These are phyloP conservation scores for Coprinopsis sp. DNA, from an alignment of 768 basidiomycete genomes.

Conservation along the genomic window DNA sequence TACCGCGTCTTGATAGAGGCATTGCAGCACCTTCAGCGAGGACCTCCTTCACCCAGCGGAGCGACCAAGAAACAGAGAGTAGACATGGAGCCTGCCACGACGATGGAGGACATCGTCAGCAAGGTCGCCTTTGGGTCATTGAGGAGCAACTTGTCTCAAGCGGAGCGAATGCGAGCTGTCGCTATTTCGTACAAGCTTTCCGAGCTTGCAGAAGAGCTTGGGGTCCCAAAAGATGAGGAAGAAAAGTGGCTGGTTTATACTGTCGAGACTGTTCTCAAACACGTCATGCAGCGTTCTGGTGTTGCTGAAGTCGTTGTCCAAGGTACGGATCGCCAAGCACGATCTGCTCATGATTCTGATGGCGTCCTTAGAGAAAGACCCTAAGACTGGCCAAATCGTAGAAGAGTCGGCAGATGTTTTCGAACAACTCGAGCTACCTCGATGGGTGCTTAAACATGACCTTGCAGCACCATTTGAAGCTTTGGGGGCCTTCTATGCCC, in stretches of 20 bases:
- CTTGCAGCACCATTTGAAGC: constrained; percentile 67
- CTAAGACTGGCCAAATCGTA: no score
- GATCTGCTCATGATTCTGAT: not conserved
- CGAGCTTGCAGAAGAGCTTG: constrained; percentile 32
- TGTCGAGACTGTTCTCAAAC: constrained; percentile 39
- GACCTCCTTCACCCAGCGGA: no score
- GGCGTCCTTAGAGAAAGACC: no score
- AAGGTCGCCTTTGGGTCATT: no score
- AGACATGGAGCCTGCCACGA: no score
- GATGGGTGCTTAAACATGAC: constrained; percentile 56
- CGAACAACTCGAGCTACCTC: constrained; percentile 51
- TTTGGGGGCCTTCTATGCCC: constrained; percentile 57
- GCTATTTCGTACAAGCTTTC: constrained; percentile 41
- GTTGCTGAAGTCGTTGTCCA: constrained; percentile 7
- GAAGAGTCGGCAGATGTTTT: constrained; percentile 30
- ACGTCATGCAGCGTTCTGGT: constrained; percentile 24
- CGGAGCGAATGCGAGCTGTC: constrained; percentile 34
- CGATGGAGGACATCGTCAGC: no score
- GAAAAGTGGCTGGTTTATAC: constrained; percentile 40
- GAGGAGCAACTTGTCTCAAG: no score
- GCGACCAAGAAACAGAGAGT: no score
- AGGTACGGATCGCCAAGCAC: not conserved
- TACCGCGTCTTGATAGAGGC: constrained; percentile 37
- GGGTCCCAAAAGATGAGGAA: constrained; percentile 32
- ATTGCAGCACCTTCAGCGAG: constrained; percentile 29